Evolutionary conservation across 2,329 filamentous ascomycete species (phyloP), one percentile per base, ranked within the genome.

Genomic region (Fusarium sororula): DNA sequence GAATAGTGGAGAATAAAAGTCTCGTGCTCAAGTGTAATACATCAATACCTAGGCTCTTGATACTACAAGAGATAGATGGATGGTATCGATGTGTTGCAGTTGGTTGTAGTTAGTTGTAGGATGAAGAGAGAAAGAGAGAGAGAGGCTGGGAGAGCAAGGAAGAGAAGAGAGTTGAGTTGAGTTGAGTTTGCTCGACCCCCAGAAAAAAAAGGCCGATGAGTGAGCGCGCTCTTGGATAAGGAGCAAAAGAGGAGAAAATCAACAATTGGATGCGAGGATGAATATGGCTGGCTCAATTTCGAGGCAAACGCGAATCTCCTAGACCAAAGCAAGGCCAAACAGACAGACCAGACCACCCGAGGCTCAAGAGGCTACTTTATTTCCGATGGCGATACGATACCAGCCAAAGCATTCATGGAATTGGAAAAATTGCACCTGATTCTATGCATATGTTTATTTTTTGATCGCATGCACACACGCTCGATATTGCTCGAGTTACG

Each of bases 11-110:
- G 72, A 75, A 72, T 42, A 61, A 55, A 51, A 66, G 62, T 61
- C 66, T 75, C 62, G 73, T 65, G 72, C 54, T 58, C 45, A 65
- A 70, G 72, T 73, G 72, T 63, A 73, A 74, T 73, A 74, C 60
- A 75, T 62, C 38, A 47, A 39, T 42, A 47, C 47, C 47, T 63
- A 47, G 38, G 37, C 22, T 28, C 38, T 48, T 35, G n/a, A 35
- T 28, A 14, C 37, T 24, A 24, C 35, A 54, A 24, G 12, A 30
- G 55, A 50, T 22, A n/a, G 41, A 35, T 37, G 42, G 55, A 26
- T 37, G 42, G 15, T 59, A 24, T 59, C 32, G 30, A 50, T 47
- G 42, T 51, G 20, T 47, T 56, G 39, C 61, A 41, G 42, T 20
- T 69, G 45, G 37, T 26, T 69, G 45, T 38, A 35, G 66, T 70